Evolutionary conservation across 139 green algal species (phyloP).

Genomic region (Microglena sp.): DNA sequence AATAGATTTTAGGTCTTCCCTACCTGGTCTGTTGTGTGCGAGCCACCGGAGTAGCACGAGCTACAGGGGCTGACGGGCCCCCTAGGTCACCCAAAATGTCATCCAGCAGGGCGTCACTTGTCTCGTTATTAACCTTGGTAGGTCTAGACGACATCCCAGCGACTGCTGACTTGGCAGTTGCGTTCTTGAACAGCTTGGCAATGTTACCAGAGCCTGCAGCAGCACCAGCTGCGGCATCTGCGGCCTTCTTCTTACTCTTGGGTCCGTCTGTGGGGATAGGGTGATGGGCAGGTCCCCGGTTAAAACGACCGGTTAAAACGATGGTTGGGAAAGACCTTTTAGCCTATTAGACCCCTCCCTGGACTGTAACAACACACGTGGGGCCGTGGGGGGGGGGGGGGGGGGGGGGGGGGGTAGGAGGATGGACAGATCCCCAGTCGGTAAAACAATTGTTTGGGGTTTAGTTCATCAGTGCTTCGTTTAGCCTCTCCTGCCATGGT

Average conservation of each 20-base stretch:
- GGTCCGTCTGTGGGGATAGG: neutral
- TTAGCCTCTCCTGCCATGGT: too few relatives aligned
- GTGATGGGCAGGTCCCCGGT: neutral
- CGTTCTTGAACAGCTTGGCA: neutral
- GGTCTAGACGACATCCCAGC: neutral
- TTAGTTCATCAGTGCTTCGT: too few relatives aligned
- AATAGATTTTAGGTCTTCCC: neutral
- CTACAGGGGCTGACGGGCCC: neutral
- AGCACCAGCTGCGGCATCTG: constrained; percentile 9
- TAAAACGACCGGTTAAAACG: too few relatives aligned
- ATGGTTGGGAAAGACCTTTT: too few relatives aligned
- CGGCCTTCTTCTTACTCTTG: constrained; percentile 11
- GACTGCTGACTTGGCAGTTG: neutral
- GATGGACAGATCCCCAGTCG: too few relatives aligned
- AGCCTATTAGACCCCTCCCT: too few relatives aligned
- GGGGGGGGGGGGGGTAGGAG: too few relatives aligned
- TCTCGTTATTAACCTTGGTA: constrained; percentile 16
- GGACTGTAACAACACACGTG: too few relatives aligned
- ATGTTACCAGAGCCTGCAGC: constrained; percentile 4
- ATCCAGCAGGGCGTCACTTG: constrained; percentile 64
- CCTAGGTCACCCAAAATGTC: constrained; percentile 59
- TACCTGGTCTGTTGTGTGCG: neutral
- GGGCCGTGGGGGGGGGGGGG: too few relatives aligned
- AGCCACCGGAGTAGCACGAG: neutral
- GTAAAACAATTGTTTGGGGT: too few relatives aligned